Percentiles rank a stretch among this genome's conserved stretches.
Evolutionary conservation across 2,329 filamentous ascomycete genomes (phyloP).

Genomic region (Cladobotryum mycophilum): DNA sequence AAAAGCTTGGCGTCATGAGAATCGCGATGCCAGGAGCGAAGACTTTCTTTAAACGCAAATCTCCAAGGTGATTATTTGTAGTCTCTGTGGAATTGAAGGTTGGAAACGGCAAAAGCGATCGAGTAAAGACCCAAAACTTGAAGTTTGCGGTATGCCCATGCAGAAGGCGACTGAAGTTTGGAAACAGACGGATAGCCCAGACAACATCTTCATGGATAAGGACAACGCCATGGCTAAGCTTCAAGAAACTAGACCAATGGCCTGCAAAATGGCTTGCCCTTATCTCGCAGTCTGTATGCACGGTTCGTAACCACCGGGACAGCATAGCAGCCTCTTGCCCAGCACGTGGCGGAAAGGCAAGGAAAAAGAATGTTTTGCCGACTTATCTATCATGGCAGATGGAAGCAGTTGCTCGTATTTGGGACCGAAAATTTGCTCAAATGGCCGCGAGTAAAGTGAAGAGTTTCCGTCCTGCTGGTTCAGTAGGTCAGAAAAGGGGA

Average conservation of each 20-base stretch:
- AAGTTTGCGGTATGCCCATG: conserved; percentile 19
- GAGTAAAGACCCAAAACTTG: conserved; percentile 35
- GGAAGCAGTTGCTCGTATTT: conserved; percentile 27
- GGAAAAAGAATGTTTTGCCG: conserved; percentile 33
- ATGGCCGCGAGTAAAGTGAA: conserved; percentile 15
- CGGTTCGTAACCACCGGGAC: conserved; percentile 37
- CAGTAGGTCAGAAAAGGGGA: conserved; percentile 3
- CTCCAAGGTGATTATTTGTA: conserved; percentile 9
- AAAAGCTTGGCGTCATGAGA: conserved; percentile 38
- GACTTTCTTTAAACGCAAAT: conserved; percentile 23
- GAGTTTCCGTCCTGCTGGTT: background rate
- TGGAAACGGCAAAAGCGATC: conserved; percentile 22
- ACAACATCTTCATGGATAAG: conserved; percentile 41
- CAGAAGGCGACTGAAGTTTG: conserved; percentile 30
- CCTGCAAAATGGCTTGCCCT: conserved; percentile 36
- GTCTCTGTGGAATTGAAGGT: conserved; percentile 12
- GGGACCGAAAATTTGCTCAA: conserved; percentile 25
- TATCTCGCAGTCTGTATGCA: conserved; percentile 35
- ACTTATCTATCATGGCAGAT: conserved; percentile 10
- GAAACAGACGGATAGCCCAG: conserved; percentile 34
- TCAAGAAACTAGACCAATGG: conserved; percentile 41
- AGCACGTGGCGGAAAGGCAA: conserved; percentile 41
- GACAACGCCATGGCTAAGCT: conserved; percentile 24
- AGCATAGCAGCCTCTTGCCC: conserved; percentile 32
- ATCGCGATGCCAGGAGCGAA: conserved; percentile 28